Percentiles rank a stretch among this genome's conserved stretches.
Conservation (phyloP, 2,329 filamentous ascomycete genomes). For the Sporothrix curviconia region DNA sequence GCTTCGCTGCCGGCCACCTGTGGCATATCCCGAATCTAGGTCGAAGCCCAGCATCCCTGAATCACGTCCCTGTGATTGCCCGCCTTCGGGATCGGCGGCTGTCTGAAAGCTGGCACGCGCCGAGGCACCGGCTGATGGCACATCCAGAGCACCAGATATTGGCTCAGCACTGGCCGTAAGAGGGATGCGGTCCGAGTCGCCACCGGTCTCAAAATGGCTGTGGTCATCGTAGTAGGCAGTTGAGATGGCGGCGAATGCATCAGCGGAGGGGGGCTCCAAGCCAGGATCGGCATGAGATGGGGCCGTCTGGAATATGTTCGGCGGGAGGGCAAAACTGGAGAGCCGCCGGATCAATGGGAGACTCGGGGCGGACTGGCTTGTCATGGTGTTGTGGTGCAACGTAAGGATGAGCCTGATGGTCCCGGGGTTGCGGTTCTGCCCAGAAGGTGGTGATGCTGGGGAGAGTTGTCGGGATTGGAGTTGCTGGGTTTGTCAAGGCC, state of each 20-base stretch:
- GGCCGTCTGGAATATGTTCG: slow-evolving; percentile 37
- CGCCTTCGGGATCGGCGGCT: slow-evolving; percentile 49
- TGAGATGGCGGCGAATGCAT: slow-evolving; percentile 26
- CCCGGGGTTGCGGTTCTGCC: slow-evolving; percentile 40
- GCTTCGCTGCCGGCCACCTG: slow-evolving; percentile 43
- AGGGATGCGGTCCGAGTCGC: slow-evolving; percentile 52
- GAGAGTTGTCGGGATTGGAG: slow-evolving; percentile 33
- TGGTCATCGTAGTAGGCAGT: slow-evolving; percentile 39
- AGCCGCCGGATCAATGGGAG: slow-evolving; percentile 47
- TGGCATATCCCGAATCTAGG: slow-evolving; percentile 51
- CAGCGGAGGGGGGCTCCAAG: slow-evolving; percentile 18
- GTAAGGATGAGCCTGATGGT: slow-evolving; percentile 31
- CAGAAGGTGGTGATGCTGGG: slow-evolving; percentile 47
- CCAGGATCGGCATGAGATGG: slow-evolving; percentile 16
- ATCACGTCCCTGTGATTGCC: slow-evolving; percentile 42
- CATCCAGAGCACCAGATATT: slow-evolving; percentile 45
- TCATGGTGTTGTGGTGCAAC: slow-evolving; percentile 31
- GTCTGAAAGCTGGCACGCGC: slow-evolving; percentile 53
- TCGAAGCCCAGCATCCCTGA: slow-evolving; percentile 49
- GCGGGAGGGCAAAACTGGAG: slow-evolving; percentile 50
- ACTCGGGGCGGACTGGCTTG: slow-evolving; percentile 34
- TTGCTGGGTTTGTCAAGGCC: slow-evolving; percentile 31
- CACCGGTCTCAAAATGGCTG: slow-evolving; percentile 29
- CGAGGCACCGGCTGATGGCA: slow-evolving; percentile 32
- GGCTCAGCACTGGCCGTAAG: slow-evolving; percentile 50